Evolutionary conservation across 768 basidiomycete species (phyloP), one percentile per base, ranked within the genome.

Genomic region (Coprinopsis sp.): DNA sequence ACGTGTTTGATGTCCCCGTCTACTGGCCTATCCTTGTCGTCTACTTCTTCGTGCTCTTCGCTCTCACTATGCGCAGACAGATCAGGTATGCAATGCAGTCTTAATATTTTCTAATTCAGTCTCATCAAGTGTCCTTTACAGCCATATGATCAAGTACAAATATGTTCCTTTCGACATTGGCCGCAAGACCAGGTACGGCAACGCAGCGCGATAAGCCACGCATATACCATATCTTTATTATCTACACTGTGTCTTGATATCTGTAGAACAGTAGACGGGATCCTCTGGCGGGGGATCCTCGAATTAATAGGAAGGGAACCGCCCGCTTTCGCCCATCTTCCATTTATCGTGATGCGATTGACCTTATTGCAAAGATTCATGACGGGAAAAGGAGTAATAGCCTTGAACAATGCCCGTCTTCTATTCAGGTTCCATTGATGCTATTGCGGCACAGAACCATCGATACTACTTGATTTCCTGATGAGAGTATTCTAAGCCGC

Each of bases 141-240:
- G 91, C 58, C 95, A 99, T 67, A 98, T 98, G 95, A 87, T 96
- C 73, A 96, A 96, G 67, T 98, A 97, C 74, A 91, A 91, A 64
- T 97, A 93, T 68, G 73, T 94, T 50, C 93, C 94, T 19, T 97
- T 94, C 67, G 95, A 97, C 61, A 77, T 97, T 50, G 95, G 93
- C 24, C 86, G 92, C 60, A 97, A 97, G 71, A 74, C 88, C 48
- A 82, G 88, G 36, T 97, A 94, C 54, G 88, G 89, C 39, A 70
- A 71, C 44, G 55, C 69, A 19, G 39, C 47, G 4, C 38, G 47
- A 31, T 49, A 43, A 33, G 25, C 37, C 12, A 21, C 25, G 37
- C 25, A 58, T 56, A 57, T 57, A 60, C 56, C 54, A 56, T 58
- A 56, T 54, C n/a, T n/a, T n/a, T n/a, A n/a, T n/a, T n/a, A n/a